Percentiles rank a stretch among this genome's conserved stretches.
Evolutionary conservation across 257 asterid species (phyloP).

Genomic region (Thymus mandschuricus): DNA sequence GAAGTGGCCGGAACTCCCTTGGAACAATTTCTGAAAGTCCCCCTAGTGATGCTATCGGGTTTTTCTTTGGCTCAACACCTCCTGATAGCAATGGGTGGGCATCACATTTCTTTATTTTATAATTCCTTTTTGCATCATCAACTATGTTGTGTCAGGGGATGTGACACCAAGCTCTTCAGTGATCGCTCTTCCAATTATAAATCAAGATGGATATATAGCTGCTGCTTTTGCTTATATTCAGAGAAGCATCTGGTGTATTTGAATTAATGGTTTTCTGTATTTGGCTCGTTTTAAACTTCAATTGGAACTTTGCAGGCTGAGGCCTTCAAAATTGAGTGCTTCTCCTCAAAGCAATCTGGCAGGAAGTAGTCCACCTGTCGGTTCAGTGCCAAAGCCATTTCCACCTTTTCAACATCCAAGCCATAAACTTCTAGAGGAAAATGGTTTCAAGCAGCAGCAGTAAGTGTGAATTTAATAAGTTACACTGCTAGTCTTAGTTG

Average conservation of each 20-base stretch:
- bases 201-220: background rate
- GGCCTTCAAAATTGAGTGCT: conserved; percentile 73
- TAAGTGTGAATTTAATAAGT: conserved; percentile 44
- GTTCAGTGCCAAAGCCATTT: conserved; percentile 80
- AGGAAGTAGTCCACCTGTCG: conserved; percentile 80
- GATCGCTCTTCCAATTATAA: background rate
- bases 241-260: conserved; percentile 19
- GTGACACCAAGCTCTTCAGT: background rate
- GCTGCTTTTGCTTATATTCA: conserved; percentile 12
- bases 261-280: conserved; percentile 7
- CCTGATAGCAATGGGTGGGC: conserved; percentile 79
- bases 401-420: conserved; percentile 93
- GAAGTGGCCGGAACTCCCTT: conserved; percentile 46
- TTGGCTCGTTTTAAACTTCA: conserved; percentile 24
- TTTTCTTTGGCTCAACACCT: conserved; percentile 91
- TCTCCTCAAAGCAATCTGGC: conserved; percentile 64
- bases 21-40: conserved; percentile 74
- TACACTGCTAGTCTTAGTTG: conserved; percentile 6
- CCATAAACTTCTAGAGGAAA: conserved; percentile 79
- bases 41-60: conserved; percentile 79
- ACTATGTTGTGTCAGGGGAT: conserved; percentile 27
- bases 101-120: conserved; percentile 17
- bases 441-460: conserved; percentile 91
- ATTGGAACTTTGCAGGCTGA: conserved; percentile 49
- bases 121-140: conserved; percentile 2